Percentiles rank a stretch among this genome's conserved stretches.
Evolutionary conservation across 106 monocot genomes (phyloP).

Genomic region (Dactylorhiza incarnata): DNA sequence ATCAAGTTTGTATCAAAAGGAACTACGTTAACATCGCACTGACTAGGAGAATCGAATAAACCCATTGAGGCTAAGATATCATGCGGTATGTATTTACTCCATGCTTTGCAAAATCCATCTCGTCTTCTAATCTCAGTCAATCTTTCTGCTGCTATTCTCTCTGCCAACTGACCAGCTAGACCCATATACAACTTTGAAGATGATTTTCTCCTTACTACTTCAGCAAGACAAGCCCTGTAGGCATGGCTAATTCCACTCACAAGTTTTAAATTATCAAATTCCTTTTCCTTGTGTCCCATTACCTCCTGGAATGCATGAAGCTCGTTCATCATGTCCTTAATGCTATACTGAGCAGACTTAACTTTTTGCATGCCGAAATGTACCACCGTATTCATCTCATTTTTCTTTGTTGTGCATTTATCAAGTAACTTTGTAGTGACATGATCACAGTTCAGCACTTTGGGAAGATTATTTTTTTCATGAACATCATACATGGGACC

Average conservation of each 20-base stretch:
- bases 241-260: slow-evolving; percentile 69
- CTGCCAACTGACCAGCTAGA: slow-evolving; percentile 77
- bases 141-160: slow-evolving; percentile 78
- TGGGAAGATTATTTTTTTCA: slow-evolving; percentile 72
- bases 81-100: slow-evolving; percentile 61
- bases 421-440: slow-evolving; percentile 46
- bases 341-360: slow-evolving; percentile 49
- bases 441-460: slow-evolving; percentile 52
- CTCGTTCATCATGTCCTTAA: slow-evolving; percentile 65
- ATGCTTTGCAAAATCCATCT: slow-evolving; percentile 60
- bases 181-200: slow-evolving; percentile 88
- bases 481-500: slow-evolving; percentile 93
- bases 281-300: slow-evolving; percentile 77
- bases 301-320: slow-evolving; percentile 91
- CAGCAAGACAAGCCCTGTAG: slow-evolving; percentile 86
- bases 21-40: slow-evolving; percentile 70
- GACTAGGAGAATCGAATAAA: slow-evolving; percentile 82
- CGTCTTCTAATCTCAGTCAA: slow-evolving; percentile 67
- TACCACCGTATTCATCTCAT: slow-evolving; percentile 66
- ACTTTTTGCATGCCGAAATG: slow-evolving; percentile 85
- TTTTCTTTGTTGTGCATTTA: slow-evolving; percentile 58
- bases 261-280: slow-evolving; percentile 61
- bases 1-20: slow-evolving; percentile 78
- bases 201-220: slow-evolving; percentile 70
- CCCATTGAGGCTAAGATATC: slow-evolving; percentile 79